A percentile compares a stretch with the other conserved stretches of the same genome.
Evolutionary conservation across 148 eudicot genomes (phyloP).

Genomic region (Beta vulgaris): DNA sequence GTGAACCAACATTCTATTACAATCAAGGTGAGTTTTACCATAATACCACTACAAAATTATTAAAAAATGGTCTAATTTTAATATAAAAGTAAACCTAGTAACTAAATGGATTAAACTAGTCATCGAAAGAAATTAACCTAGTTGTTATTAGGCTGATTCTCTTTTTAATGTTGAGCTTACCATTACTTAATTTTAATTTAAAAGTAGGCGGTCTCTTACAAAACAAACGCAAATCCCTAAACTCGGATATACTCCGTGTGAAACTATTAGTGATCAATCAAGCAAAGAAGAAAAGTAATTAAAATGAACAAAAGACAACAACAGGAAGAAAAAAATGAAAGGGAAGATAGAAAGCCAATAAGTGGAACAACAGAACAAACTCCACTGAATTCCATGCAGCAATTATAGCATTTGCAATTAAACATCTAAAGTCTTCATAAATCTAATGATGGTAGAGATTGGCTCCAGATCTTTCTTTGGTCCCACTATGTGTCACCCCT

Average conservation of each 20-base stretch:
- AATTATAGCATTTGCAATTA: slow-evolving; percentile 26
- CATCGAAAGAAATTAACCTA: too few species aligned
- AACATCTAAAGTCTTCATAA: slow-evolving; percentile 9
- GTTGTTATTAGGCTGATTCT: too few species aligned
- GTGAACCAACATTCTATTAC: too few species aligned
- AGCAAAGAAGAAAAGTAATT: neutral
- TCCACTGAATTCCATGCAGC: slow-evolving; percentile 40
- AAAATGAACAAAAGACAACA: neutral
- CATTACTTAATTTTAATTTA: too few species aligned
- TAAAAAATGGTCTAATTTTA: too few species aligned
- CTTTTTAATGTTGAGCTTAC: too few species aligned
- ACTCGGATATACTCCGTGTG: slow-evolving; percentile 1
- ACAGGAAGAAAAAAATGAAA: slow-evolving; percentile 5
- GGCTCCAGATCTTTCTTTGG: slow-evolving; percentile 26
- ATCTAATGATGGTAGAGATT: slow-evolving; percentile 28
- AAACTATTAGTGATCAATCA: neutral
- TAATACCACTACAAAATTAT: too few species aligned
- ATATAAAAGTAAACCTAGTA: too few species aligned
- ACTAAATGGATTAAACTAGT: too few species aligned
- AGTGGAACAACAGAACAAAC: slow-evolving; percentile 1
- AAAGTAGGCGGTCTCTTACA: too few species aligned
- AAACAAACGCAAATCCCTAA: too few species aligned
- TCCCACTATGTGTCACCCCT: slow-evolving; percentile 25
- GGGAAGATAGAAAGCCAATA: neutral
- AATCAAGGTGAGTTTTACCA: too few species aligned